Conservation (phyloP, 2,329 filamentous ascomycete genomes). For the Talaromyces verruculosus region DNA sequence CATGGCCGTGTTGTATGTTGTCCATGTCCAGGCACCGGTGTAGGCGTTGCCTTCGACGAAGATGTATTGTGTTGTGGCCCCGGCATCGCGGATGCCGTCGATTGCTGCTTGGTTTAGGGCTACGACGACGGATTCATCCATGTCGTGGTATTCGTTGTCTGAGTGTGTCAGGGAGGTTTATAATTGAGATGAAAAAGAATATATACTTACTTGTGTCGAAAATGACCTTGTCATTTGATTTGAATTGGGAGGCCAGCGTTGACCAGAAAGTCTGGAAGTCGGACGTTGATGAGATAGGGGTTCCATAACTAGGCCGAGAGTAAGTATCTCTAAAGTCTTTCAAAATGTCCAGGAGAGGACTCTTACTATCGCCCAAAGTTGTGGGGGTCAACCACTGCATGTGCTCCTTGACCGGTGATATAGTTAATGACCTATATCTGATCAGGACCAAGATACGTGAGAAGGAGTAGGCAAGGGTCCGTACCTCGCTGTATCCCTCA, state of each 20-base stretch:
- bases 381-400: conserved; percentile 60
- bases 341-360: background rate
- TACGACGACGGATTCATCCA: conserved; percentile 60
- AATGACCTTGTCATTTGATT: conserved; percentile 54
- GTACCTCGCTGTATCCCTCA: conserved; percentile 28
- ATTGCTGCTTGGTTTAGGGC: conserved; percentile 66
- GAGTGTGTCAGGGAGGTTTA: conserved; percentile 8
- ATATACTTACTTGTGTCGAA: conserved; percentile 48
- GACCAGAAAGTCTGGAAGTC: conserved; percentile 60
- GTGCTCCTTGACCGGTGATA: conserved; percentile 48
- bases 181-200: conserved; percentile 11
- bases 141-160: conserved; percentile 65
- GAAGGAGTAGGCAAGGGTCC: background rate
- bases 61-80: conserved; percentile 60
- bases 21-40: conserved; percentile 53
- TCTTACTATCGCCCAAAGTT: conserved; percentile 54
- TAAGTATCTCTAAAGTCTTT: background rate
- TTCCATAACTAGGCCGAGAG: conserved; percentile 19
- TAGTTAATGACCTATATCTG: conserved; percentile 33
- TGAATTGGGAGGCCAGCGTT: conserved; percentile 56
- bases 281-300: conserved; percentile 53
- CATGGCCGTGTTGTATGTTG: conserved; percentile 36
- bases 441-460: background rate
- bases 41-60: conserved; percentile 59
- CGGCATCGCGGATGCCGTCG: conserved; percentile 59